Percentiles rank a stretch among this genome's conserved stretches.
Conservation (phyloP, 1,284 basidiomycete genomes). For the Porogramme epimiltina region DNA sequence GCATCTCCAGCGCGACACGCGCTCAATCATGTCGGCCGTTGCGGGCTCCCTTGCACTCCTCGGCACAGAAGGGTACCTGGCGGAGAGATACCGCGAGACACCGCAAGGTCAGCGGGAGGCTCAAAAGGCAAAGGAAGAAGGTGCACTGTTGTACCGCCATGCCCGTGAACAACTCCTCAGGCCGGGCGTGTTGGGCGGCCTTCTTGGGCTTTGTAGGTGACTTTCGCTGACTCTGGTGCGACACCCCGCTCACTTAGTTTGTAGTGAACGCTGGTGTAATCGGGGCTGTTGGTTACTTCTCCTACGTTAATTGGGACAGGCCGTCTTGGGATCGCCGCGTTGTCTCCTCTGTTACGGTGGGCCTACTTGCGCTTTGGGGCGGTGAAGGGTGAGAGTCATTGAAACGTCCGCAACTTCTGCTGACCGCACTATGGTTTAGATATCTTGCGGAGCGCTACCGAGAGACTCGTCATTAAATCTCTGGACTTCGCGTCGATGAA, state of each 20-base stretch:
- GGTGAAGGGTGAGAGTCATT: constrained; percentile 74
- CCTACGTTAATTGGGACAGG: constrained; percentile 70
- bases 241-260: neutral
- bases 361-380: constrained; percentile 65
- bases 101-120: constrained; percentile 60
- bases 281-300: constrained; percentile 68
- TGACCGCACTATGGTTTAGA: no score
- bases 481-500: no score
- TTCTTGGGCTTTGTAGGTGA: constrained; percentile 62
- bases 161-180: constrained; percentile 64
- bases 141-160: constrained; percentile 60
- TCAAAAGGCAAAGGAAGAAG: constrained; percentile 60
- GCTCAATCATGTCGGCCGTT: constrained; percentile 53
- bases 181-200: constrained; percentile 67
- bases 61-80: constrained; percentile 62
- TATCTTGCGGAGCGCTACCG: constrained; percentile 20
- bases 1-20: constrained; percentile 61
- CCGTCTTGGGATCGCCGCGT: constrained; percentile 71
- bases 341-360: constrained; percentile 65
- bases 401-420: neutral
- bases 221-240: neutral
- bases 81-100: constrained; percentile 65
- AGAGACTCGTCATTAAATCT: constrained; percentile 7
- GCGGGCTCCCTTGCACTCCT: constrained; percentile 59
- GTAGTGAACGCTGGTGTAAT: constrained; percentile 72